A percentile compares a stretch with the other conserved stretches of the same genome.
Evolutionary conservation across 768 basidiomycete genomes (phyloP).

Genomic region (Tulasnella calospora): DNA sequence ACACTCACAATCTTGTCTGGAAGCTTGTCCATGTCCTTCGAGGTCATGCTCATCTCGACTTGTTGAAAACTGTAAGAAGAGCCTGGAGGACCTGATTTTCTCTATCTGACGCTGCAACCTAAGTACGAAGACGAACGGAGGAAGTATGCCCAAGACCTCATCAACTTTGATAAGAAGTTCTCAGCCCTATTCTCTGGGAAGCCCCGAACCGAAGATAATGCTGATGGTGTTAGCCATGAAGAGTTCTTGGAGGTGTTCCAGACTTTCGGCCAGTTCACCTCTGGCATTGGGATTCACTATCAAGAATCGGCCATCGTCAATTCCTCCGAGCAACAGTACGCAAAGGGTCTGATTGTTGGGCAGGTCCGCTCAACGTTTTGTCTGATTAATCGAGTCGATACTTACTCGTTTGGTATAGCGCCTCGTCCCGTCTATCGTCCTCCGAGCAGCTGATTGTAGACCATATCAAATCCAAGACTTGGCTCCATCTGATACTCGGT

Average conservation of each 20-base stretch:
- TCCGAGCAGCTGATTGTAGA: slow-evolving; percentile 49
- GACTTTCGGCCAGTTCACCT: slow-evolving; percentile 50
- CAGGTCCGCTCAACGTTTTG: slow-evolving; percentile 28
- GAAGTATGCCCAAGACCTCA: slow-evolving; percentile 62
- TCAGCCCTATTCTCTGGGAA: slow-evolving; percentile 64
- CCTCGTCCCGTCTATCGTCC: slow-evolving; percentile 46
- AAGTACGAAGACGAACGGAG: slow-evolving; percentile 67
- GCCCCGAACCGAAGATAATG: slow-evolving; percentile 46
- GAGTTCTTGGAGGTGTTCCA: slow-evolving; percentile 53
- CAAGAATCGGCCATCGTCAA: slow-evolving; percentile 45
- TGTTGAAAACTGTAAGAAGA: slow-evolving; percentile 50
- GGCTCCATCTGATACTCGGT: slow-evolving; percentile 48
- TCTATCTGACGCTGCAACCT: background rate
- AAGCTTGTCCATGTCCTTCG: slow-evolving; percentile 55
- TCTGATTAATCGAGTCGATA: background rate
- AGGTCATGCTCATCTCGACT: slow-evolving; percentile 47
- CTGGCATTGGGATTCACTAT: slow-evolving; percentile 54
- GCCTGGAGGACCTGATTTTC: background rate
- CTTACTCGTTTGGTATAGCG: slow-evolving; percentile 36
- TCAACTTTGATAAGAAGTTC: slow-evolving; percentile 63
- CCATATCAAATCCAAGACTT: slow-evolving; percentile 54
- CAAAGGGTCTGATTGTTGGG: slow-evolving; percentile 46
- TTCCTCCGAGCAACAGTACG: slow-evolving; percentile 38
- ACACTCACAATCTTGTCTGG: slow-evolving; percentile 71
- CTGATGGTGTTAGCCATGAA: slow-evolving; percentile 46